Conservation (phyloP, 208 protist species). For the Tritrichomonas musculus region DNA sequence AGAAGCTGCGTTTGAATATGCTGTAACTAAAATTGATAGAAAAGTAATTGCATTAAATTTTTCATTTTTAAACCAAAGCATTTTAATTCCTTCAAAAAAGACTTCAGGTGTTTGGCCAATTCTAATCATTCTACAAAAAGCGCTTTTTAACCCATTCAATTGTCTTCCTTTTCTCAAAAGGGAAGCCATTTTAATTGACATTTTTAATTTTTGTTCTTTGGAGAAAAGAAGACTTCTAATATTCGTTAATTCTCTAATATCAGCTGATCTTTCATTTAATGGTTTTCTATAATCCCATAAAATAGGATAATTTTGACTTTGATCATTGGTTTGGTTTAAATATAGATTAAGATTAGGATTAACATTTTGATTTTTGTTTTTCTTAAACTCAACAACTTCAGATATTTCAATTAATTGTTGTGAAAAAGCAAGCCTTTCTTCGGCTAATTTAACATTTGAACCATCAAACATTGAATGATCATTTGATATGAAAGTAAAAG, state of each 20-base stretch:
- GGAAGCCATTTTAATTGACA: not conserved
- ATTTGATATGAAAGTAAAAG: not conserved
- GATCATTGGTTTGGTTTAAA: no score
- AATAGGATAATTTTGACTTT: not conserved
- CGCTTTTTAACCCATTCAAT: not conserved
- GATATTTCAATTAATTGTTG: not conserved
- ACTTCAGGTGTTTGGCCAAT: no score
- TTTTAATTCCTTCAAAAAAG: no score
- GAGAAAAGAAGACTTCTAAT: not conserved
- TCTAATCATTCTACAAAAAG: no score
- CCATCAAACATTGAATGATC: not conserved
- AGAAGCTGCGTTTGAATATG: no score
- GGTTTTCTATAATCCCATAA: not conserved
- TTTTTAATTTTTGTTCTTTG: not conserved
- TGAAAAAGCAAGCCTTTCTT: not conserved
- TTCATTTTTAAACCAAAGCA: no score
- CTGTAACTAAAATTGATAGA: no score
- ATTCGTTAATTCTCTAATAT: no score
- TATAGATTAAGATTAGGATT: no score
- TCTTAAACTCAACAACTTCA: not conserved
- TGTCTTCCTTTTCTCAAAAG: not conserved
- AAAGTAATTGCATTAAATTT: no score
- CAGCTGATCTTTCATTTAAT: not conserved
- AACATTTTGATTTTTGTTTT: not conserved
- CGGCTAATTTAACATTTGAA: not conserved